A percentile compares a stretch with the other conserved stretches of the same genome.
phyloP scores from a whole-genome alignment of 2,329 filamentous ascomycete genomes.

The Penicillium sp. region DNA sequence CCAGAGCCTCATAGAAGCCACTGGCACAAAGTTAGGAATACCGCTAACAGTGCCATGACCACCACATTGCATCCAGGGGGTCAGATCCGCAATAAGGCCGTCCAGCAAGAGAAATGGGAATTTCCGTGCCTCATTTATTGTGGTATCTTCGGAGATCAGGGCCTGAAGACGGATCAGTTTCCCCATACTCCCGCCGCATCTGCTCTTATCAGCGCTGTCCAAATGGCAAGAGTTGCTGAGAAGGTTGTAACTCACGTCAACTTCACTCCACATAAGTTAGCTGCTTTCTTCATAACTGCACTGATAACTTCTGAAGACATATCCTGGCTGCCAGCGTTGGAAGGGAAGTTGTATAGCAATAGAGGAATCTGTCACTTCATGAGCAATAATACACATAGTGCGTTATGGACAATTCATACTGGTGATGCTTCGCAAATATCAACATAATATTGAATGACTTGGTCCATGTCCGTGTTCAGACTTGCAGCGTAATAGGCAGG shows the following conservation, averaged over 20 bases:
- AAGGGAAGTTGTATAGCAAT: neutral
- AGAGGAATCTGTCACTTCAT: neutral
- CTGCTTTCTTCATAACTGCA: neutral
- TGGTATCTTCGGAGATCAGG: neutral
- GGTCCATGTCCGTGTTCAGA: neutral
- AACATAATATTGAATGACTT: neutral
- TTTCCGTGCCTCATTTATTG: neutral
- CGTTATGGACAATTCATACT: neutral
- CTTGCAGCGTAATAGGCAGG: neutral
- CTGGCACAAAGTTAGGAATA: slow-evolving; percentile 26
- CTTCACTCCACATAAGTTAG: neutral
- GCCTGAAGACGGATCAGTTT: neutral
- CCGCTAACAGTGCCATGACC: slow-evolving; percentile 28
- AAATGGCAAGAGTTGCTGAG: neutral
- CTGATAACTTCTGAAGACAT: neutral
- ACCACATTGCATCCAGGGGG: slow-evolving; percentile 27
- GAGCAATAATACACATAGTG: neutral
- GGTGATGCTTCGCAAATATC: neutral
- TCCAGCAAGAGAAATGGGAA: slow-evolving; percentile 15
- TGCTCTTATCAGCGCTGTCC: neutral
- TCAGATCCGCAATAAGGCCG: slow-evolving; percentile 27
- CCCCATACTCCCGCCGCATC: neutral
- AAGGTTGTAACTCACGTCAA: neutral
- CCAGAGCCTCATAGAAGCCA: slow-evolving; percentile 26
- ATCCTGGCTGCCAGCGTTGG: neutral